Evolutionary conservation across 371 early-diverging fungal genomes (phyloP).

Genomic region (Mortierella sp.): DNA sequence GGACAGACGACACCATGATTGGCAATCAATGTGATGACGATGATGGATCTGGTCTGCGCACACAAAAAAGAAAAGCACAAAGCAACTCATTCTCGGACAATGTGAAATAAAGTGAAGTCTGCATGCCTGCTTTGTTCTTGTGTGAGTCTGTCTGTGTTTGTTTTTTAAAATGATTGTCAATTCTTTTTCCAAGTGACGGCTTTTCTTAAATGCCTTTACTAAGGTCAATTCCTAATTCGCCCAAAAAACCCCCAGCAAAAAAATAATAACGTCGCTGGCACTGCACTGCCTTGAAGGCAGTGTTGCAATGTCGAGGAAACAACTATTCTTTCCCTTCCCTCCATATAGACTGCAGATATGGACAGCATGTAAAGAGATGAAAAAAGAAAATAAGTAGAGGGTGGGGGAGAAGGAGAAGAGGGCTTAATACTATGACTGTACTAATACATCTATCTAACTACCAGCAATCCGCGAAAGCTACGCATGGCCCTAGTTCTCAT

Average conservation of each 20-base stretch:
- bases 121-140: neutral
- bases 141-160: neutral
- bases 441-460: no score
- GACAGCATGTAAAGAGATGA: no score
- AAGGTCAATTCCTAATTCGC: slow-evolving; percentile 5
- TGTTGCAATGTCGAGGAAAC: no score
- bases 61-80: neutral
- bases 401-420: no score
- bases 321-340: no score
- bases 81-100: neutral
- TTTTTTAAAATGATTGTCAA: neutral
- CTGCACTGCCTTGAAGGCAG: no score
- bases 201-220: neutral
- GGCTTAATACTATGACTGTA: no score
- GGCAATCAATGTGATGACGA: neutral
- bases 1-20: neutral
- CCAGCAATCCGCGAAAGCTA: no score
- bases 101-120: neutral
- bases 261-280: neutral
- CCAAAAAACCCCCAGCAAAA: slow-evolving; percentile 4
- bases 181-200: neutral
- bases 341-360: no score
- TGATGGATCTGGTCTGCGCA: slow-evolving; percentile 4
- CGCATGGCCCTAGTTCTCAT: no score
- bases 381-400: no score